phyloP scores from a whole-genome alignment of 345 rosid species.

The Citrus australasica region DNA sequence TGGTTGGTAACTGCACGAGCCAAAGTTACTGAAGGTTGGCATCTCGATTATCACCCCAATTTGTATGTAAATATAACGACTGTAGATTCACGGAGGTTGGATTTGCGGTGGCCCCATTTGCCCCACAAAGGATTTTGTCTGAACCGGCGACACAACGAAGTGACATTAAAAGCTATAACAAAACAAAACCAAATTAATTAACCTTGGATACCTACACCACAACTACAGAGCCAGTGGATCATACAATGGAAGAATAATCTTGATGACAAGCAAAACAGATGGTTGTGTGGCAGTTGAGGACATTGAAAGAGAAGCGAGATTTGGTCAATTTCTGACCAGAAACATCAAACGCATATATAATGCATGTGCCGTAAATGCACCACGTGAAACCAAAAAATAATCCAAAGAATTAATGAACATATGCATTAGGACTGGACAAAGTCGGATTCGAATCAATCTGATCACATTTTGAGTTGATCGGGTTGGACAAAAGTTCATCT shows the following conservation, averaged over 20 bases:
- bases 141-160: background rate
- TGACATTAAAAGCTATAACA: background rate
- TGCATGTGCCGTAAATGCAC: background rate
- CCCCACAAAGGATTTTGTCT: background rate
- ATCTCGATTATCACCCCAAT: background rate
- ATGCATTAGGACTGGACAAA: no score
- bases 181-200: no score
- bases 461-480: no score
- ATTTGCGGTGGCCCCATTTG: background rate
- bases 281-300: background rate
- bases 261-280: background rate
- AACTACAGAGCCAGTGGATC: background rate
- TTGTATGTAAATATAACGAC: background rate
- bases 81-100: slow-evolving; percentile 8
- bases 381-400: background rate
- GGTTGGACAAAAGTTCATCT: no score
- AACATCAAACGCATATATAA: no score
- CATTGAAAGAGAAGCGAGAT: background rate
- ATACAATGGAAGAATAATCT: background rate
- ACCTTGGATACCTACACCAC: slow-evolving; percentile 10
- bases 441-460: no score
- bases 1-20: no score
- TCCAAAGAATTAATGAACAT: background rate
- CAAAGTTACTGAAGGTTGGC: background rate
- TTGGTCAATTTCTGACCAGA: background rate